phyloP scores from a whole-genome alignment of 2,329 filamentous ascomycete species.

The Colletotrichum salicis region DNA sequence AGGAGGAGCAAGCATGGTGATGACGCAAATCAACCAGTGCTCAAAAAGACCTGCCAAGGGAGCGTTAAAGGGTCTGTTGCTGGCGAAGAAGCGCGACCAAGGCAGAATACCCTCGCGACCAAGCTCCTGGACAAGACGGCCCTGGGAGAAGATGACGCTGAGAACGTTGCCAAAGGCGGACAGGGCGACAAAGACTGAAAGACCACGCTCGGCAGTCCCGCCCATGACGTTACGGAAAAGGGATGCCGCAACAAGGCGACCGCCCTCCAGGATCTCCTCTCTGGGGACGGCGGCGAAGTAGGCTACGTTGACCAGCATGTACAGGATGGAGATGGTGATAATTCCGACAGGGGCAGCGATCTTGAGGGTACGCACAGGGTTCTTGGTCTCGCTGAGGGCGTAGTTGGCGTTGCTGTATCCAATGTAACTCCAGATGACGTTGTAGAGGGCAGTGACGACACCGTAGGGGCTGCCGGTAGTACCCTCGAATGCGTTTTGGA shows the following conservation, averaged over 20 bases:
- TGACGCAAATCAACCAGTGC: constrained; percentile 72
- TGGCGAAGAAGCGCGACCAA: constrained; percentile 70
- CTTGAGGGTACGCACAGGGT: constrained; percentile 72
- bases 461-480: constrained; percentile 74
- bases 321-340: constrained; percentile 66
- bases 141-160: constrained; percentile 75
- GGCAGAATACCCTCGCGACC: constrained; percentile 75
- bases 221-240: constrained; percentile 69
- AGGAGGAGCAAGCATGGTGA: constrained; percentile 74
- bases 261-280: constrained; percentile 61
- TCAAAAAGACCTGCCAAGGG: constrained; percentile 70
- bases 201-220: constrained; percentile 63
- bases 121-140: constrained; percentile 73
- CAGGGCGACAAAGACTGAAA: constrained; percentile 74
- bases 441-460: constrained; percentile 76
- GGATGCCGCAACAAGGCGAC: constrained; percentile 63
- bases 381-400: constrained; percentile 71
- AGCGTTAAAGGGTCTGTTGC: constrained; percentile 71
- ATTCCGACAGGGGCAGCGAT: constrained; percentile 72
- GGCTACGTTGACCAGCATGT: constrained; percentile 74
- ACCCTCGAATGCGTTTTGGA: constrained; percentile 71
- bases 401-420: constrained; percentile 78
- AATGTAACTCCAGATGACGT: constrained; percentile 77
- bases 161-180: constrained; percentile 76
- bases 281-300: constrained; percentile 71